Base-by-base conservation (phyloP, 208 protist genomes). In the Leishmania gerbilli region DNA sequence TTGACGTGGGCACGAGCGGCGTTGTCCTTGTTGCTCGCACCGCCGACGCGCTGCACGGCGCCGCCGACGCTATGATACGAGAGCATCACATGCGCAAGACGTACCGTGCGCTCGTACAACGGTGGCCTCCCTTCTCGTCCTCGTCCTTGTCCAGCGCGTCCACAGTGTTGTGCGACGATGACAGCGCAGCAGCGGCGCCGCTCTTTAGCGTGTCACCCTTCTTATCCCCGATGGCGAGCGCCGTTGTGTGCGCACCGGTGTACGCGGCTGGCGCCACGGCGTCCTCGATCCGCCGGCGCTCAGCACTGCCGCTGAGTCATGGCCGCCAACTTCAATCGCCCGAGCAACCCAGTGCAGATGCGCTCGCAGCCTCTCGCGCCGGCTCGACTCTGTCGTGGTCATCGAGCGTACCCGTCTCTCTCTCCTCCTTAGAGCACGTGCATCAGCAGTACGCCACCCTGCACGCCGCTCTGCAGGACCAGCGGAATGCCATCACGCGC, bases 1-100 rank as follows among this genome's bases (percentile, higher is more conserved):
- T 97, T 64, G 94, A 97, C 72, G 84, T 93, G 1, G 92, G 92
- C 34, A 97, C 92, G 15, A 96, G 92, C 78, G 94, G 94, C 4
- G 53, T 96, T 1, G 88, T 95, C 3, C 87, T 97, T 3, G 87
- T 89, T 5, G 74, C 88, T 13, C 80, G 87, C 58, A 80, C 82
- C 53, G 79, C 84, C 0, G 71, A 51, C 3, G 60, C 71, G 17
- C 83, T 97, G 47, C 72, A 82, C 65, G 34, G 71, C 3, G 86
- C 88, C 47, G 53, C 71, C 7, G 81, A 83, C 51, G 88, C 90
- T 7, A 90, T 88, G 79, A 58, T 89, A 31, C 80, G 83, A 42
- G 79, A 87, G 42, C 90, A 86, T 19, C 71, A 78, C 47, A 79
- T 92, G 24, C 79, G 83, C 62, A 97, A 95, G 75, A 84, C 76